Percentiles rank a stretch among this genome's conserved stretches.
Conservation (phyloP, 228 moss, liverwort and hornwort genomes). For the Sphagnum magellanicum region DNA sequence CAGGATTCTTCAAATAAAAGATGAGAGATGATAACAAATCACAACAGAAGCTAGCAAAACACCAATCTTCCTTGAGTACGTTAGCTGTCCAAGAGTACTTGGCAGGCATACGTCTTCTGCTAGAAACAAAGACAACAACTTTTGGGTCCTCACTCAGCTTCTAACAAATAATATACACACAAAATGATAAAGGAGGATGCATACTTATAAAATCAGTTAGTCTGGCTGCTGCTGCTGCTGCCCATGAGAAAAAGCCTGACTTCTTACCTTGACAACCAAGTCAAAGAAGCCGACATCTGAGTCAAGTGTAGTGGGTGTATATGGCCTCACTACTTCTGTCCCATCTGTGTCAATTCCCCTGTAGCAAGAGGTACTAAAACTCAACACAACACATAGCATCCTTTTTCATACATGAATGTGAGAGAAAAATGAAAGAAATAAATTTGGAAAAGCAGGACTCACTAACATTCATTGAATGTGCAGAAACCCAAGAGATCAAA, state of each 20-base stretch:
- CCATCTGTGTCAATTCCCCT: slow-evolving; percentile 79
- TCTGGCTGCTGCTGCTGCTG: not conserved
- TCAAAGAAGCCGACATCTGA: slow-evolving; percentile 80
- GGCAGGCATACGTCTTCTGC: too few relatives aligned
- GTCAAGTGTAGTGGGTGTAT: slow-evolving; percentile 94
- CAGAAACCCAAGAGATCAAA: too few relatives aligned
- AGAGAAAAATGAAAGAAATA: too few relatives aligned
- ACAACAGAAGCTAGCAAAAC: not conserved
- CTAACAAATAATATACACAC: too few relatives aligned
- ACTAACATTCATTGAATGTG: too few relatives aligned
- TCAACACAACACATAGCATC: not conserved
- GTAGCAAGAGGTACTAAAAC: not conserved
- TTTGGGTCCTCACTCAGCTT: too few relatives aligned
- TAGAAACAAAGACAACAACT: too few relatives aligned
- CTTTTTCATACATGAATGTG: too few relatives aligned
- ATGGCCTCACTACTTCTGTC: slow-evolving; percentile 82
- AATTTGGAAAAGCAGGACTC: too few relatives aligned
- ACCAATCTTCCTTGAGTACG: not conserved
- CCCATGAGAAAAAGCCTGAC: not conserved
- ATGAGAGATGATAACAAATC: not conserved
- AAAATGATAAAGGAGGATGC: too few relatives aligned
- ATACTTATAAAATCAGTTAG: not conserved
- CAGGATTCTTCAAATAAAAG: not conserved
- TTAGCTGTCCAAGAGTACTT: too few relatives aligned
- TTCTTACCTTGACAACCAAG: slow-evolving; percentile 84